phyloP scores from a whole-genome alignment of 1,284 basidiomycete genomes.

The Pseudozyma tsukubaensis region DNA sequence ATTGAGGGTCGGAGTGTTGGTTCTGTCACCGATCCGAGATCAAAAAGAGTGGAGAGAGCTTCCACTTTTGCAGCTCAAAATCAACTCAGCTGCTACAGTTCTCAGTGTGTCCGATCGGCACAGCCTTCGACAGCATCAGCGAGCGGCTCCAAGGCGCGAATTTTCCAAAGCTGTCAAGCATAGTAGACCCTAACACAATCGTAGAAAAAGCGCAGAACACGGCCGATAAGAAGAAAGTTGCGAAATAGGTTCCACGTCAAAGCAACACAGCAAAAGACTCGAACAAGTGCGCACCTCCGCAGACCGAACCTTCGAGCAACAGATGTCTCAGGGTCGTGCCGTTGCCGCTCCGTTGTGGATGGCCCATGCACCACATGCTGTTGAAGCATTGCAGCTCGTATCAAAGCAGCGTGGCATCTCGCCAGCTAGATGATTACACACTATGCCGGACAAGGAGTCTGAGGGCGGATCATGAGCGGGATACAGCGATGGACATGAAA shows the following conservation, averaged over 20 bases:
- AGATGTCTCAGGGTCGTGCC: background rate
- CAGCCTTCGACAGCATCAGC: slow-evolving; percentile 14
- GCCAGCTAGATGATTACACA: no score
- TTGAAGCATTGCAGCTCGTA: no score
- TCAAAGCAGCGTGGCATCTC: background rate
- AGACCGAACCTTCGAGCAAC: slow-evolving; percentile 17
- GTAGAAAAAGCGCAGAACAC: no score
- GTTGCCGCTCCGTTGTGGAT: background rate
- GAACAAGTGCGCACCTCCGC: slow-evolving; percentile 1
- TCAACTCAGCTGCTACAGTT: slow-evolving; percentile 6
- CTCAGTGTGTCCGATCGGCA: slow-evolving; percentile 28
- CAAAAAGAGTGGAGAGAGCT: slow-evolving; percentile 28
- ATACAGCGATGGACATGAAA: no score
- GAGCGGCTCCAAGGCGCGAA: background rate
- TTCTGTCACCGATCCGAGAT: background rate
- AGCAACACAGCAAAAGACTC: slow-evolving; percentile 25
- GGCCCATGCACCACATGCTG: no score
- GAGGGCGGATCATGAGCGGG: no score
- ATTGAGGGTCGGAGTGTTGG: slow-evolving; percentile 19
- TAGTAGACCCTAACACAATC: no score
- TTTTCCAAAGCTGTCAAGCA: no score
- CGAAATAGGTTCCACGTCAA: slow-evolving; percentile 1
- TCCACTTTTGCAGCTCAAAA: slow-evolving; percentile 15
- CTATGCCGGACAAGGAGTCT: no score
- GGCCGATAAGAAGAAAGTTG: slow-evolving; percentile 7